Percentiles rank a stretch among this genome's conserved stretches.
Conservation (phyloP, 2,329 filamentous ascomycete genomes). For the Polytolypa hystricis region DNA sequence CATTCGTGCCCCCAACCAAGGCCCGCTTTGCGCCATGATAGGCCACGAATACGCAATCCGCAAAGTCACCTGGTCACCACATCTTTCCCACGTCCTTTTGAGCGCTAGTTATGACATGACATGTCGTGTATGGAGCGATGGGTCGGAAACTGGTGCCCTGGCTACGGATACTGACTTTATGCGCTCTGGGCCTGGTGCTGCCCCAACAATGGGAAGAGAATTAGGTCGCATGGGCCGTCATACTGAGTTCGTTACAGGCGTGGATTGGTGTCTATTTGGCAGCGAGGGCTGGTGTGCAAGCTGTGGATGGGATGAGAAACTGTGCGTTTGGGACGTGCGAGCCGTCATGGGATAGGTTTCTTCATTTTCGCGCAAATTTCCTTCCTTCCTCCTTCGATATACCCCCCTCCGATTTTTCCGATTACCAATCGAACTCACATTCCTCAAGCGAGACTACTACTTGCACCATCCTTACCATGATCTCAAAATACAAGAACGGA, state of each 20-base stretch:
- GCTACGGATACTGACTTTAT: constrained; percentile 27
- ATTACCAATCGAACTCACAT: too few species aligned
- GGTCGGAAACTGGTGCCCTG: constrained; percentile 33
- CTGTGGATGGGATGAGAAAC: constrained; percentile 84
- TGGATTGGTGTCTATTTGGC: constrained; percentile 97
- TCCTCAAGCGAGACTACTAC: too few species aligned
- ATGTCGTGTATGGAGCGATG: constrained; percentile 85
- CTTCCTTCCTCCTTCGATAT: constrained; percentile 1
- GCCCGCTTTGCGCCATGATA: constrained; percentile 60
- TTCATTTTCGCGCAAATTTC: neutral
- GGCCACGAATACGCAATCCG: constrained; percentile 90
- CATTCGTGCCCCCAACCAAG: constrained; percentile 61
- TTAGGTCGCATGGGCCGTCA: constrained; percentile 82
- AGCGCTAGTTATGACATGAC: constrained; percentile 98
- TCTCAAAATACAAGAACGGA: too few species aligned
- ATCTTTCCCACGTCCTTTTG: constrained; percentile 76
- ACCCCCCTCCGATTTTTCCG: too few species aligned
- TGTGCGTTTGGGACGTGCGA: constrained; percentile 85
- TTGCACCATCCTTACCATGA: too few species aligned
- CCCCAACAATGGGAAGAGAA: constrained; percentile 50
- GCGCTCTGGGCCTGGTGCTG: constrained; percentile 28
- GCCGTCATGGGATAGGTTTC: constrained; percentile 42
- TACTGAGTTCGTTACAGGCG: constrained; percentile 90
- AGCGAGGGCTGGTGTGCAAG: constrained; percentile 92
- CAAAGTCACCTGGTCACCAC: constrained; percentile 81